phyloP scores from a whole-genome alignment of 176 grass and related monocot species.

The Aegilops tauschii region DNA sequence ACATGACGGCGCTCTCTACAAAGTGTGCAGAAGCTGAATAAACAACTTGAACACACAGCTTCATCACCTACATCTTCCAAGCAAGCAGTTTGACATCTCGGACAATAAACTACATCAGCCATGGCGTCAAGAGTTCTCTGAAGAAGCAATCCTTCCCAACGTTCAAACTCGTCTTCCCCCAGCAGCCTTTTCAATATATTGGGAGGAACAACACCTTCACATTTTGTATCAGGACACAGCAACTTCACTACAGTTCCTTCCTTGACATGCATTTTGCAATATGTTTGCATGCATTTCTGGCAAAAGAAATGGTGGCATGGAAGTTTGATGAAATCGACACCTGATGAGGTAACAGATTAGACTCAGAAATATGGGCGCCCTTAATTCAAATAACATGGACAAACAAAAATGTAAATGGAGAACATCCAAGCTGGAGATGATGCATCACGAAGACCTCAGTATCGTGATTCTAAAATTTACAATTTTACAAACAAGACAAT shows the following conservation, averaged over 20 bases:
- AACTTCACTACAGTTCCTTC: constrained; percentile 73
- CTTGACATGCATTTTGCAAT: constrained; percentile 64
- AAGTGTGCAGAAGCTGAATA: constrained; percentile 79
- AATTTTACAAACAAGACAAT: constrained; percentile 7
- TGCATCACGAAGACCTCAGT: not conserved
- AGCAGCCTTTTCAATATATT: constrained; percentile 67
- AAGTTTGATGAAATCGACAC: constrained; percentile 68
- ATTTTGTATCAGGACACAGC: constrained; percentile 69
- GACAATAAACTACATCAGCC: constrained; percentile 75
- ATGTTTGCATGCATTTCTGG: constrained; percentile 75
- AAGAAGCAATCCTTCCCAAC: constrained; percentile 71
- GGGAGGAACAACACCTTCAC: constrained; percentile 55
- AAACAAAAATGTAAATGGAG: constrained; percentile 7
- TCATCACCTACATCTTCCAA: constrained; percentile 69
- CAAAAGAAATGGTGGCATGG: constrained; percentile 84
- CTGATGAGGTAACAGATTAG: constrained; percentile 37
- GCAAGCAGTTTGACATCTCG: constrained; percentile 76
- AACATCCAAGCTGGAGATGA: constrained; percentile 8
- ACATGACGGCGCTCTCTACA: constrained; percentile 76
- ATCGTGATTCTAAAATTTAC: not conserved
- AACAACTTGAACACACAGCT: constrained; percentile 75
- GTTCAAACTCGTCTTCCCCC: constrained; percentile 59
- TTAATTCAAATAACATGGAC: constrained; percentile 18
- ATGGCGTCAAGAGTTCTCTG: constrained; percentile 76
- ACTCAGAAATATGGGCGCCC: not conserved